Evolutionary conservation across 2,329 filamentous ascomycete species (phyloP).

Genomic region (Aspergillus luchuensis): DNA sequence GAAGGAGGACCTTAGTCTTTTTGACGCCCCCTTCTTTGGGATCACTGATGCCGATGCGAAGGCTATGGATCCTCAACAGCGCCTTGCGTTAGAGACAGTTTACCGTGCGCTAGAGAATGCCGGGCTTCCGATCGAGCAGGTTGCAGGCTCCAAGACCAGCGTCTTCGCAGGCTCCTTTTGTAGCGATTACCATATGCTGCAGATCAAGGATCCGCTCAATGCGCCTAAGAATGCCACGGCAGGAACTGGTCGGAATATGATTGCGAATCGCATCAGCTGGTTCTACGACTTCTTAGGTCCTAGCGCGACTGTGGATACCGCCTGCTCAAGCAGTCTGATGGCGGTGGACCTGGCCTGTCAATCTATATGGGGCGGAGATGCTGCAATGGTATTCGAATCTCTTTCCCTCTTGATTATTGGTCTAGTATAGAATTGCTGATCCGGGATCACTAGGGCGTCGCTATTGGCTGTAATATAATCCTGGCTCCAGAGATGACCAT

Average conservation of each 20-base stretch:
- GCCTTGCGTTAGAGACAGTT: slow-evolving; percentile 31
- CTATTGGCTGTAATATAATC: slow-evolving; percentile 21
- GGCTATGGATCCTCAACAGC: slow-evolving; percentile 37
- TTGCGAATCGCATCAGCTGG: slow-evolving; percentile 34
- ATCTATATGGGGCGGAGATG: slow-evolving; percentile 24
- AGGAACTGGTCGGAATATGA: slow-evolving; percentile 28
- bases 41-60: slow-evolving; percentile 29
- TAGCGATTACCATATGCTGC: slow-evolving; percentile 32
- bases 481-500: slow-evolving; percentile 19
- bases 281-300: slow-evolving; percentile 35
- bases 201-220: slow-evolving; percentile 23
- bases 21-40: slow-evolving; percentile 38
- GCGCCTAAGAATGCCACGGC: slow-evolving; percentile 25
- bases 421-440: not conserved
- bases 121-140: slow-evolving; percentile 27
- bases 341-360: slow-evolving; percentile 28
- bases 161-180: slow-evolving; percentile 37
- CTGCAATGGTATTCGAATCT: slow-evolving; percentile 12
- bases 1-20: slow-evolving; percentile 27
- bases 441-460: slow-evolving; percentile 8
- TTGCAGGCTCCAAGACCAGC: slow-evolving; percentile 34
- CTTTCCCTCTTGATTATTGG: not conserved
- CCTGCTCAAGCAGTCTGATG: slow-evolving; percentile 30
- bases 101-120: slow-evolving; percentile 34
- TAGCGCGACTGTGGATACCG: slow-evolving; percentile 30